Base-by-base conservation (phyloP, 1,284 basidiomycete species). In the Fomitopsis palustris region DNA sequence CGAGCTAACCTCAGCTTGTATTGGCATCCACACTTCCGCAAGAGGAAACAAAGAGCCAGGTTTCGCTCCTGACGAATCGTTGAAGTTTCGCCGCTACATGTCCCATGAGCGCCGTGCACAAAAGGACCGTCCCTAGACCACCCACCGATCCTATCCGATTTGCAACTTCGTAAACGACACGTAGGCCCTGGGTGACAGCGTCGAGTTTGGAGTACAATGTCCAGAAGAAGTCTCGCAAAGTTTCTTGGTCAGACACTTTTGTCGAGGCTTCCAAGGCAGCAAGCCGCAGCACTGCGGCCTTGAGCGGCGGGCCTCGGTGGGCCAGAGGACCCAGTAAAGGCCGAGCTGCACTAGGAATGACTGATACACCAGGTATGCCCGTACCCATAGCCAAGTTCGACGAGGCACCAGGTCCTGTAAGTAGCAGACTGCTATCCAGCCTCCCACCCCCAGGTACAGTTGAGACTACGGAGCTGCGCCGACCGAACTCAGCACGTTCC, bases 141-240 rank as follows among this genome's bases (percentile, higher is more conserved):
- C 87, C 74, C 68, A 96, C 94, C 62, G 90, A 90, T 65, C 91
- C 90, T 61, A 97, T 93, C 61, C 93, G 85, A 67, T 87, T 90
- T 0, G 92, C 83, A 1, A 99, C 92, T 72, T 99, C 97, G 69
- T 92, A 95, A 1, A 97, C 84, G 2, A 98, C 91, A 52, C 96
- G 81, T 65, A 98, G 81, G 9, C 95, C 93, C 73, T 99, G 96
- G 37, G 93, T 82, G n/a, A 98, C 92, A 21, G 97, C 97, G 68
- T 96, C 90, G 55, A 99, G 74, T 74, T 99, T 99, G 5, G 95
- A 97, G 72, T 95, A 99, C 17, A 98, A 74, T 4, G 97, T 98
- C 96, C 96, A 99, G 74, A 99, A 98, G 38, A 99, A 80, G 74
- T 99, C 97, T 61, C 82, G 83, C 55, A 98, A 74, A n/a, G 91